phyloP scores from a whole-genome alignment of 2,329 filamentous ascomycete species.

The Penicillium psychrosexuale region DNA sequence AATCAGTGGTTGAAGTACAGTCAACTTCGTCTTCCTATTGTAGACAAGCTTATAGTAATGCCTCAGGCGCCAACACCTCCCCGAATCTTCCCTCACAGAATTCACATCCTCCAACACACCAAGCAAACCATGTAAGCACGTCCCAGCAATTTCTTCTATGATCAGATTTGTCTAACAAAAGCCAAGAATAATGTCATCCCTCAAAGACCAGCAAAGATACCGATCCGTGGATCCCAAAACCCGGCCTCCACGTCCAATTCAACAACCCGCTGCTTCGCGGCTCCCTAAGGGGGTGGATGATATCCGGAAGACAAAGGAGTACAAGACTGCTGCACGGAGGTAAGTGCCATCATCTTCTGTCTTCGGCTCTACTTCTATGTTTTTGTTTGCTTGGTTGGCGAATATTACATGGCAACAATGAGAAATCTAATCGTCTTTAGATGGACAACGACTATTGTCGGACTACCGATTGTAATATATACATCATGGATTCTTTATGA shows the following conservation, averaged over 20 bases:
- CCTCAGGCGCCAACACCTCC: conserved; percentile 4
- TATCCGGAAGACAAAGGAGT: conserved; percentile 42
- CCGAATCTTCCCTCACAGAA: background rate
- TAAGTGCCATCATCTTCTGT: conserved; percentile 16
- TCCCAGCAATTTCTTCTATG: background rate
- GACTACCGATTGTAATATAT: conserved; percentile 31
- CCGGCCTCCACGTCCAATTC: conserved; percentile 13
- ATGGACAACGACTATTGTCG: conserved; percentile 35
- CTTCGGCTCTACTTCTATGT: background rate
- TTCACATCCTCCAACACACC: background rate
- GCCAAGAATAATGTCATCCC: background rate
- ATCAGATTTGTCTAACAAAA: background rate
- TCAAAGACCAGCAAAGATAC: conserved; percentile 10
- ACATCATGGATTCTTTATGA: conserved; percentile 36
- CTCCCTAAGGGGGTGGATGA: conserved; percentile 22
- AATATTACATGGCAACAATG: background rate
- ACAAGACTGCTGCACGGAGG: conserved; percentile 39
- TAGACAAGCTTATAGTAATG: background rate
- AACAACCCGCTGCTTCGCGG: conserved; percentile 7
- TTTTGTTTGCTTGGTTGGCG: background rate
- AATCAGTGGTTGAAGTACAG: background rate
- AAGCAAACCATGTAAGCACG: background rate
- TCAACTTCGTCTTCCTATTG: background rate
- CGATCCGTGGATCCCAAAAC: conserved; percentile 15
- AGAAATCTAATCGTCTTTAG: conserved; percentile 16